Percentiles rank a stretch among this genome's conserved stretches.
Conservation (phyloP, 495 filamentous ascomycete species). For the Neurospora pannonica region DNA sequence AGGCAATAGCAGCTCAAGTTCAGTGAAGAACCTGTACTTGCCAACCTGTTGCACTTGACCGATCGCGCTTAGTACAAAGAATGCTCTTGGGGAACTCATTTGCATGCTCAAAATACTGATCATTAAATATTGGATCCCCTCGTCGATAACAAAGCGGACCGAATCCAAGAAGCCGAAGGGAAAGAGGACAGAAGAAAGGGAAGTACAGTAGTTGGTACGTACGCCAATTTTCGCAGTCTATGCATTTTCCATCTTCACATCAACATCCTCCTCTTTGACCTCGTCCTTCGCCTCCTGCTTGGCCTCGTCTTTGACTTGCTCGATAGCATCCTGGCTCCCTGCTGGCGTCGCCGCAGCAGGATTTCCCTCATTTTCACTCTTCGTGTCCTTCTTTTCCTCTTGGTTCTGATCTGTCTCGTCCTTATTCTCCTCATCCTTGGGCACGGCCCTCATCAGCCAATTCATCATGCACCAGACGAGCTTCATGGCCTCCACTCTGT, state of each 20-base stretch:
- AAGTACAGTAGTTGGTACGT: neutral
- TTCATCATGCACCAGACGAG: constrained; percentile 69
- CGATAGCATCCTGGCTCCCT: neutral
- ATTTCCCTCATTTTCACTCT: neutral
- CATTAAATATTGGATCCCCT: neutral
- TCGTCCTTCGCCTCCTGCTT: constrained; percentile 24
- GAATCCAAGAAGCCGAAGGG: neutral
- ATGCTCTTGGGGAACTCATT: neutral
- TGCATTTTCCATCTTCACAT: constrained; percentile 27
- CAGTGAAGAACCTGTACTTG: neutral
- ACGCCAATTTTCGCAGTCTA: constrained; percentile 1
- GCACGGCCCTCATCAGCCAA: constrained; percentile 49
- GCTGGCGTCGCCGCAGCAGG: neutral
- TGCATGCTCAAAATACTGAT: neutral
- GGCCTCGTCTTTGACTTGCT: constrained; percentile 31
- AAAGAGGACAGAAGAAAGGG: neutral
- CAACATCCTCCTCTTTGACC: constrained; percentile 12
- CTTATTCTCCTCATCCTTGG: constrained; percentile 14
- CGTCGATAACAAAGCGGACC: neutral
- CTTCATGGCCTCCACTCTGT: constrained; percentile 61
- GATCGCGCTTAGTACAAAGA: neutral
- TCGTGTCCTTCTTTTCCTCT: neutral
- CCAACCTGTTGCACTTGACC: neutral
- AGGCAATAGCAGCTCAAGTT: neutral
- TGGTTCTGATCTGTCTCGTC: neutral